phyloP scores from a whole-genome alignment of 2,329 filamentous ascomycete genomes.

The Colletotrichum sp. region DNA sequence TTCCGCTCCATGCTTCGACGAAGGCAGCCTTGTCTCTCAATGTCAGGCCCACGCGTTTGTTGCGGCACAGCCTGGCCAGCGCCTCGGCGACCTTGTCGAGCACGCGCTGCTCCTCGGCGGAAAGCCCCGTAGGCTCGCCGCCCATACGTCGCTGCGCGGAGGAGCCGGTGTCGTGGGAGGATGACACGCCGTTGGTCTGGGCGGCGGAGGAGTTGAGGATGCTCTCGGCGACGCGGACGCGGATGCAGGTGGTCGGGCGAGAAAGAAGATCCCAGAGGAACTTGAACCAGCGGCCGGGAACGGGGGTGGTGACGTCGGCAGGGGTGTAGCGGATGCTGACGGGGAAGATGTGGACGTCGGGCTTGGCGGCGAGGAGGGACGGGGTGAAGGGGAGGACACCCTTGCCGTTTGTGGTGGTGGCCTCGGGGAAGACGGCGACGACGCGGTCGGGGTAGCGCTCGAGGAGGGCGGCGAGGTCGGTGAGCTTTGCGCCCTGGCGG shows the following conservation, averaged over 20 bases:
- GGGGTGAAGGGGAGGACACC: conserved; percentile 87
- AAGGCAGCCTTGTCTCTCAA: conserved; percentile 85
- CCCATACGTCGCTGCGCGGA: conserved; percentile 34
- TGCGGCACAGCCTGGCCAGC: conserved; percentile 83
- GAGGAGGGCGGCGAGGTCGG: conserved; percentile 68
- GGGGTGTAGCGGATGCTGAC: conserved; percentile 90
- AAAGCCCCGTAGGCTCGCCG: conserved; percentile 33
- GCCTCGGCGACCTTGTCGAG: conserved; percentile 85
- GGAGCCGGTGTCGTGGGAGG: conserved; percentile 29
- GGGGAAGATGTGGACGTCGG: conserved; percentile 81
- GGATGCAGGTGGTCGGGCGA: conserved; percentile 85
- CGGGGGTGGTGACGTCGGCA: conserved; percentile 86
- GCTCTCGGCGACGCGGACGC: conserved; percentile 85
- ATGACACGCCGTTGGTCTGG: conserved; percentile 38
- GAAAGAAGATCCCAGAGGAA: conserved; percentile 90
- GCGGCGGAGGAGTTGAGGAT: conserved; percentile 58
- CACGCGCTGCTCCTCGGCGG: conserved; percentile 69
- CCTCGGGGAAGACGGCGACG: conserved; percentile 91
- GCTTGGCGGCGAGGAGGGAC: conserved; percentile 71
- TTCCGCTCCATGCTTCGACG: conserved; percentile 66
- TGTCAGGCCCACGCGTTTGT: conserved; percentile 87
- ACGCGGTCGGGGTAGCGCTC: conserved; percentile 73
- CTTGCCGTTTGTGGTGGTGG: conserved; percentile 90
- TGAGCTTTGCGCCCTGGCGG: conserved; percentile 50
- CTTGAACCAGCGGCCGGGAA: conserved; percentile 73